Evolutionary conservation across 2,329 filamentous ascomycete genomes (phyloP), one percentile per base, ranked within the genome.

Genomic region (Aphanoascus verrucosus): DNA sequence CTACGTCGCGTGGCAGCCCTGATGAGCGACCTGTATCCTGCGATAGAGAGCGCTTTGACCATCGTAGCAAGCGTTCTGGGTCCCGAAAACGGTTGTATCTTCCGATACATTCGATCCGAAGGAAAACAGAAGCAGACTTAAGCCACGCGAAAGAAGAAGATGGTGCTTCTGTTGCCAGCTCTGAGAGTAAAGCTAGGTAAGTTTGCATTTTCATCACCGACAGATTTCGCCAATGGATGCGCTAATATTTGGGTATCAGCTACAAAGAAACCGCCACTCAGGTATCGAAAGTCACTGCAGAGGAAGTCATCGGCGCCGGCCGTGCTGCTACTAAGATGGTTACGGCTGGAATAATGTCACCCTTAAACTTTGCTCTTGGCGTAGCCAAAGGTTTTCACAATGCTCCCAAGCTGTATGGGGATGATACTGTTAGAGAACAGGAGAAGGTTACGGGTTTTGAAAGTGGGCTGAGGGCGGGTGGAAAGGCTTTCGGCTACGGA

Each of bases 351-450:
- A 75, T 91, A 55, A 87, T 86, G 61, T 84, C 84, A 1, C 90
- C 89, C 0, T 84, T 93, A 77, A 88, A 94, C 65, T 85, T 95
- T 58, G 87, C 86, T 40, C 71, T 95, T 41, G 86, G 86, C 0
- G 70, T 95, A 37, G 85, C 89, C 0, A 86, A 85, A 66, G 90
- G 90, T 0, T 94, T 95, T 65, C 85, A 91, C 64, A 95, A 95
- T 61, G 84, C 86, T 5, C 89, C 90, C 0, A 84, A 81, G 60
- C 73, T 95, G 0, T 95, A 95, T 64, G 86, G 89, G 41, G 89
- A 94, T 62, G 82, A 87, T 1, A 90, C 83, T 1, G 82, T 95
- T 0, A 78, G 87, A 7, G 84, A 85, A n/a, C 73, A 79, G 0
- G 85, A 88, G 55, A 88, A 87, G 60, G 86, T 95, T 3, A 89